A percentile compares a stretch with the other conserved stretches of the same genome.
Conservation (phyloP, 1,284 basidiomycete genomes). For the Malassezia obtusa region DNA sequence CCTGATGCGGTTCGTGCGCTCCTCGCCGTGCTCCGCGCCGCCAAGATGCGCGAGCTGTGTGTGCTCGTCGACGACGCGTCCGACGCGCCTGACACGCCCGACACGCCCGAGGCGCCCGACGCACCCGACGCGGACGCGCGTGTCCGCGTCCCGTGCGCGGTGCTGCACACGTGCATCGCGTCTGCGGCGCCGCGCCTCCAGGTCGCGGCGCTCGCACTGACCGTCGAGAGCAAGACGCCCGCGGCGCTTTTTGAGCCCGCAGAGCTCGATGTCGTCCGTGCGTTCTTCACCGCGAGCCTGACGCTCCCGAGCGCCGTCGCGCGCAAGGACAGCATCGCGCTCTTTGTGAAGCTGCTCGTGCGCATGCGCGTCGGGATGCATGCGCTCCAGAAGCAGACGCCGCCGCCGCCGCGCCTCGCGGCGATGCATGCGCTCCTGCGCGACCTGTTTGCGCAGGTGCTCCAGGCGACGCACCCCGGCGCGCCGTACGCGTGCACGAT, state of each 20-base stretch:
- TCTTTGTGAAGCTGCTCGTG: conserved; percentile 34
- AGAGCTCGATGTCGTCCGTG: conserved; percentile 24
- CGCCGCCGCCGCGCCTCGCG: conserved; percentile 10
- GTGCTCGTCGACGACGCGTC: background rate
- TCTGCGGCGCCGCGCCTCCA: conserved; percentile 25
- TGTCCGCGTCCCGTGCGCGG: conserved; percentile 19
- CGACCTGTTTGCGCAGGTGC: conserved; percentile 19
- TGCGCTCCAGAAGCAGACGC: conserved; percentile 20
- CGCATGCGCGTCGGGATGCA: conserved; percentile 32
- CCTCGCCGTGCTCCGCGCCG: conserved; percentile 9
- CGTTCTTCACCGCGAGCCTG: conserved; percentile 27
- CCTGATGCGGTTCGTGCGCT: background rate
- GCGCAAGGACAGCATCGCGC: conserved; percentile 28
- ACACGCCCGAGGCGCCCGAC: background rate
- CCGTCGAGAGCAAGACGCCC: conserved; percentile 32
- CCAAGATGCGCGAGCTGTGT: conserved; percentile 9
- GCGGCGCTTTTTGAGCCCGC: conserved; percentile 18
- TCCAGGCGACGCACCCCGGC: conserved; percentile 30
- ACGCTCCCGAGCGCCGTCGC: conserved; percentile 30
- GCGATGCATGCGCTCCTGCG: conserved; percentile 21
- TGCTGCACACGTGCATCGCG: conserved; percentile 27
- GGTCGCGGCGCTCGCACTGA: conserved; percentile 27
- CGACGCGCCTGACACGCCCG: background rate
- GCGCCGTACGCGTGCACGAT: conserved; percentile 36
- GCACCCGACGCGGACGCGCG: background rate